Percentiles rank a stretch among this genome's conserved stretches.
Conservation (phyloP, 2,329 filamentous ascomycete genomes). For the Diaporthe helianthi region DNA sequence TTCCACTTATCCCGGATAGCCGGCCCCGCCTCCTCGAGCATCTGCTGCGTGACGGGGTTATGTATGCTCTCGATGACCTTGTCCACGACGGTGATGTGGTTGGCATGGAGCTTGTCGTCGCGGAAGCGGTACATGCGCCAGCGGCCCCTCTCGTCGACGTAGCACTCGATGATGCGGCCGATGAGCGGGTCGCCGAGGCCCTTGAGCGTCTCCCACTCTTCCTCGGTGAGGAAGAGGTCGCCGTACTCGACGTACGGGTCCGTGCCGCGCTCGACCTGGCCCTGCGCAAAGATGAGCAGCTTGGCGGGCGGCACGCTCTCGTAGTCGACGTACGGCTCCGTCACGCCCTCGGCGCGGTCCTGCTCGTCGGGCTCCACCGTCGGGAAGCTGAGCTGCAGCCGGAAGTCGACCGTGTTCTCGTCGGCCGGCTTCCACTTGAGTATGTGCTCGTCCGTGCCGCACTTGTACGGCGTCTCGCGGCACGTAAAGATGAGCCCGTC, state of each 20-base stretch:
- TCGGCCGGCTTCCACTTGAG: conserved; percentile 97
- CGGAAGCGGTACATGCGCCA: conserved; percentile 92
- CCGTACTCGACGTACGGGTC: conserved; percentile 70
- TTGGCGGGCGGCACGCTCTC: conserved; percentile 78
- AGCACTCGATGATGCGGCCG: conserved; percentile 89
- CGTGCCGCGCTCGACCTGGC: conserved; percentile 49
- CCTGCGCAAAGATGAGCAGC: conserved; percentile 73
- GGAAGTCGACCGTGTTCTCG: conserved; percentile 95
- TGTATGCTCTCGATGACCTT: conserved; percentile 91
- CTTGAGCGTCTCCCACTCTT: conserved; percentile 88
- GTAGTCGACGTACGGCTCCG: conserved; percentile 75
- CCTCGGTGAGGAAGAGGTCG: conserved; percentile 71
- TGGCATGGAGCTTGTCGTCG: conserved; percentile 91
- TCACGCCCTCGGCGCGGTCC: conserved; percentile 71
- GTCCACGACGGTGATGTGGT: conserved; percentile 83
- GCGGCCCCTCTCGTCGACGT: conserved; percentile 73
- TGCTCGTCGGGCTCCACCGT: conserved; percentile 70
- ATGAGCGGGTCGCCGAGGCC: conserved; percentile 76
- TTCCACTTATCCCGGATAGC: conserved; percentile 86
- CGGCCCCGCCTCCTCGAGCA: conserved; percentile 73
- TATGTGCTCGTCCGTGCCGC: conserved; percentile 91
- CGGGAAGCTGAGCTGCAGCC: conserved; percentile 79
- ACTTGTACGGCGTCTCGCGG: conserved; percentile 81
- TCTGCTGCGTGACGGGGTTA: conserved; percentile 82
- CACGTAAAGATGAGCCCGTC: conserved; percentile 99